Percentiles rank a stretch among this genome's conserved stretches.
phyloP scores from a whole-genome alignment of 257 asterid genomes.

The Solanum phureja region DNA sequence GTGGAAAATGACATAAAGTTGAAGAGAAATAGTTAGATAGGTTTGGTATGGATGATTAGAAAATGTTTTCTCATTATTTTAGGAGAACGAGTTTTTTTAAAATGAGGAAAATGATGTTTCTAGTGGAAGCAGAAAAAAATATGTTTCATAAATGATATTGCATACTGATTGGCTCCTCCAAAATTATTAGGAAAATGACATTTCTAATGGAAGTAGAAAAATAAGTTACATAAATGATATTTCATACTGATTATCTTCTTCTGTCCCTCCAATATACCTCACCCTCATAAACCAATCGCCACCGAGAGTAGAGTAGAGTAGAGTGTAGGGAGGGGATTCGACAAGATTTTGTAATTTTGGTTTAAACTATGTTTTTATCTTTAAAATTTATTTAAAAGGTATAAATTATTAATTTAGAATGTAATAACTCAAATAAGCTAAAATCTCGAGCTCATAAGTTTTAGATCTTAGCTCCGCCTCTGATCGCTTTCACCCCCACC shows the following conservation, averaged over 20 bases:
- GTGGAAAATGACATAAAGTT: constrained; percentile 11
- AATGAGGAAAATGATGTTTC: too few relatives aligned
- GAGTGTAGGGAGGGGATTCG: not conserved
- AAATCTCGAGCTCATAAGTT: not conserved
- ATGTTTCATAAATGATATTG: not conserved
- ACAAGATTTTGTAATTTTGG: not conserved
- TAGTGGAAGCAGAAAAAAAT: not conserved
- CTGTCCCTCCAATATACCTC: not conserved
- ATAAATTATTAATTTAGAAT: not conserved
- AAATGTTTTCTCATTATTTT: not conserved
- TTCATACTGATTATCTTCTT: not conserved
- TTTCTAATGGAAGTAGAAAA: not conserved
- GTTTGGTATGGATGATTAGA: not conserved
- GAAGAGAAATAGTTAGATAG: not conserved
- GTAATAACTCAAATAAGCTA: not conserved
- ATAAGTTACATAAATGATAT: not conserved
- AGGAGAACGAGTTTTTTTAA: too few relatives aligned
- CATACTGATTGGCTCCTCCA: not conserved
- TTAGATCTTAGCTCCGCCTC: not conserved
- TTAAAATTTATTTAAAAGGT: not conserved
- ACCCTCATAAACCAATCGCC: not conserved
- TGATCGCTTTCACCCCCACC: not conserved
- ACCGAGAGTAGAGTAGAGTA: not conserved
- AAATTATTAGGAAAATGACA: not conserved
- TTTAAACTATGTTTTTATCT: not conserved